Conservation (phyloP, 2,329 filamentous ascomycete species). For the Dendryphion nanum region DNA sequence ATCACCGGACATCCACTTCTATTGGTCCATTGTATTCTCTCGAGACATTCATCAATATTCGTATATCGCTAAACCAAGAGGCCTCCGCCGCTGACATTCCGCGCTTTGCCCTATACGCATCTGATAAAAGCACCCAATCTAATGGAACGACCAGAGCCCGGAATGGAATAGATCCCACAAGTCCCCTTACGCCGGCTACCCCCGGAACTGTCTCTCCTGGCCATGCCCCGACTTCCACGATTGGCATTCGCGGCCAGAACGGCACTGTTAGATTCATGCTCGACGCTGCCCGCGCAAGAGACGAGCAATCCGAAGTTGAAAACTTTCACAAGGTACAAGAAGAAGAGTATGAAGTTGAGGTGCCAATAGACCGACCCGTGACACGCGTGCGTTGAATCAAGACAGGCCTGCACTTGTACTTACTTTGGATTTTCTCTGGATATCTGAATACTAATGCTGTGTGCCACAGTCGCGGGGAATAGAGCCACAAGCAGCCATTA, state of each 20-base stretch:
- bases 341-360: conserved; percentile 76
- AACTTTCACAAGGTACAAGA: conserved; percentile 71
- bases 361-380: conserved; percentile 11
- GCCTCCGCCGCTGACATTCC: conserved; percentile 61
- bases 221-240: conserved; percentile 35
- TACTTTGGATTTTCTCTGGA: too few relatives aligned
- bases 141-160: conserved; percentile 23
- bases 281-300: conserved; percentile 70
- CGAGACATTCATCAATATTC: conserved; percentile 78
- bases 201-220: conserved; percentile 43
- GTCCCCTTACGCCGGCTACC: conserved; percentile 43
- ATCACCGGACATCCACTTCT: conserved; percentile 4
- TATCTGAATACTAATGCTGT: too few relatives aligned
- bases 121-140: conserved; percentile 20
- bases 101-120: conserved; percentile 56
- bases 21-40: conserved; percentile 60
- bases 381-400: not conserved
- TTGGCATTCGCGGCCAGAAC: conserved; percentile 51
- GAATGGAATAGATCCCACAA: conserved; percentile 35
- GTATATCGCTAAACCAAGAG: conserved; percentile 83
- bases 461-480: too few relatives aligned
- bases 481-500: too few relatives aligned
- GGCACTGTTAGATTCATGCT: conserved; percentile 89
- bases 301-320: conserved; percentile 67
- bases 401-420: not conserved